phyloP scores from a whole-genome alignment of 306 rosid species.

The Lathyrus tuberosus region DNA sequence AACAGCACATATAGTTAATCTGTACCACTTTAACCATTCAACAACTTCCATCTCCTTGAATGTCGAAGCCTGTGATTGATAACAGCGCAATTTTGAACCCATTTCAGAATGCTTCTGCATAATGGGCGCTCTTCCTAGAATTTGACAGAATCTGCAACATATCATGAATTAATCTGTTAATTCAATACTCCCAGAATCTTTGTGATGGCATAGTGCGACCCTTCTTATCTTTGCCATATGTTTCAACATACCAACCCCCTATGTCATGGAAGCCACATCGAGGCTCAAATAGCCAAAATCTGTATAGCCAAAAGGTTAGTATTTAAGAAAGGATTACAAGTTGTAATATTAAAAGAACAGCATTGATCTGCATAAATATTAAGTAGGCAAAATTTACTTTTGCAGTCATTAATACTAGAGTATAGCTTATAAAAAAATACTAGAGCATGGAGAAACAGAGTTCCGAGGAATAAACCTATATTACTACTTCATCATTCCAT shows the following conservation, averaged over 20 bases:
- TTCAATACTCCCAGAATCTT: slow-evolving; percentile 71
- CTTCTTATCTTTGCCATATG: slow-evolving; percentile 81
- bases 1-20: slow-evolving; percentile 67
- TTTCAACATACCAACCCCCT: slow-evolving; percentile 97
- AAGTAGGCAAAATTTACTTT: neutral
- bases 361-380: slow-evolving; percentile 25
- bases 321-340: slow-evolving; percentile 22
- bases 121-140: slow-evolving; percentile 73
- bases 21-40: slow-evolving; percentile 92
- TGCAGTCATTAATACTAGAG: slow-evolving; percentile 22
- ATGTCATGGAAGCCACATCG: slow-evolving; percentile 92
- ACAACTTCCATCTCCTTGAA: slow-evolving; percentile 86
- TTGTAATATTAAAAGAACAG: slow-evolving; percentile 19
- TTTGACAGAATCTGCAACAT: slow-evolving; percentile 96
- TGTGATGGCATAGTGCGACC: slow-evolving; percentile 74
- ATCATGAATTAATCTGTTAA: slow-evolving; percentile 47
- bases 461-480: slow-evolving; percentile 36
- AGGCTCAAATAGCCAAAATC: slow-evolving; percentile 99
- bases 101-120: slow-evolving; percentile 52
- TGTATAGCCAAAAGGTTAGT: slow-evolving; percentile 47
- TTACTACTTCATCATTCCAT: slow-evolving; percentile 24
- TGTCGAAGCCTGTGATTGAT: slow-evolving; percentile 46
- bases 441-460: slow-evolving; percentile 5
- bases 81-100: slow-evolving; percentile 49
- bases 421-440: neutral